Evolutionary conservation across 2,329 filamentous ascomycete genomes (phyloP), one percentile per base, ranked within the genome.

Genomic region (Decorospora gaudefroyi): DNA sequence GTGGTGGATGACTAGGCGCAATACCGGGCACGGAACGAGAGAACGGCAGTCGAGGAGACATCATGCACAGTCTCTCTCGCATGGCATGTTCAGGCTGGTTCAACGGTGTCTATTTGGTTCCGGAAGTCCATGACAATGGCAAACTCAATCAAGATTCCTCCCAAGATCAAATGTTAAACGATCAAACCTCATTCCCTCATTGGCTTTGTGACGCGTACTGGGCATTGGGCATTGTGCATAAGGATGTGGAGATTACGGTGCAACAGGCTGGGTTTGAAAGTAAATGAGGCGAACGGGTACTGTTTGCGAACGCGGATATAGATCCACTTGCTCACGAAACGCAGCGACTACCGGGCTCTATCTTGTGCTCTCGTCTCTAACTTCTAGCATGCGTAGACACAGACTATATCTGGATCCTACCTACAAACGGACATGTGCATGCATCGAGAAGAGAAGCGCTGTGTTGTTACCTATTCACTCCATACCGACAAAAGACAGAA

Each of bases 71-170:
- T 56, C 62, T 64, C 59, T 59, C 65, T 61, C 57, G 59, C 60
- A 65, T 62, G 61, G 61, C 63, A 65, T 65, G 59, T 63, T 63
- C 58, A 64, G 64, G 65, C 65, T 66, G 65, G 60, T 64, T 63
- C 62, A 62, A 41, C 58, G 62, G 62, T 65, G 65, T 68, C 64
- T 27, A 23, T 61, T 61, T 65, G 62, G 62, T 64, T 64, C 61
- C 52, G 61, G 58, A 61, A 65, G 61, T 59, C 57, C 59, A 66
- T 61, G 57, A 62, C 65, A 64, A 64, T 66, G 65, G 62, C 62
- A 62, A 61, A 59, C 55, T 61, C 58, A 62, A 68, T 65, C 64
- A 65, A 67, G 65, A 66, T 60, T 67, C 62, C 58, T 65, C 56
- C 59, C 62, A 65, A 57, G 62, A 67, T 68, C 65, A 68, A n/a